A percentile compares a stretch with the other conserved stretches of the same genome.
Conservation (phyloP, 495 filamentous ascomycete genomes). For the Tuber aestivum region DNA sequence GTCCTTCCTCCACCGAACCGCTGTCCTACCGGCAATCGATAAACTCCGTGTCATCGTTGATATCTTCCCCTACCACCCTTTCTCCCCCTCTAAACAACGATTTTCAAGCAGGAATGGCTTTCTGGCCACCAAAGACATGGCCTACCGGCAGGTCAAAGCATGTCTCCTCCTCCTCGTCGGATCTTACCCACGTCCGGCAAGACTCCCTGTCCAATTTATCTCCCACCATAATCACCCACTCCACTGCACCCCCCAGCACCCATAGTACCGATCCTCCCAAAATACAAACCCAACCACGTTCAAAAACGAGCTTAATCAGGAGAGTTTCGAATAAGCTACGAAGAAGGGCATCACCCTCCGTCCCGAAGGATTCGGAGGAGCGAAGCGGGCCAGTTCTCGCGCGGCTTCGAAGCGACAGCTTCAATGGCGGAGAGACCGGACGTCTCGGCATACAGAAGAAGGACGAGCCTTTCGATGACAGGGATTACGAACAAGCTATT, state of each 20-base stretch:
- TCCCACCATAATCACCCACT: neutral
- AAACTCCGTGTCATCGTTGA: neutral
- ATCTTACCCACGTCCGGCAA: neutral
- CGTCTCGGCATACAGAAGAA: slow-evolving; percentile 46
- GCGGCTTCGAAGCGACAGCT: slow-evolving; percentile 81
- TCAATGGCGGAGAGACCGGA: slow-evolving; percentile 55
- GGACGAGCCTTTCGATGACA: slow-evolving; percentile 54
- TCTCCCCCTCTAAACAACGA: neutral
- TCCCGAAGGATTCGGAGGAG: slow-evolving; percentile 68
- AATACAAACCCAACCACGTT: slow-evolving; percentile 25
- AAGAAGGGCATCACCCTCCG: slow-evolving; percentile 60
- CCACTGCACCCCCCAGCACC: neutral
- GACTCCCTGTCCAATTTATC: neutral
- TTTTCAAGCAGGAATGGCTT: neutral
- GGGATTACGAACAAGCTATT: slow-evolving; percentile 62
- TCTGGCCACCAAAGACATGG: neutral
- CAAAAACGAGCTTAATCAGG: slow-evolving; percentile 52
- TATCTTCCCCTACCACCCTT: neutral
- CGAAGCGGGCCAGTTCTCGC: slow-evolving; percentile 84
- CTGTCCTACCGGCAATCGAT: neutral
- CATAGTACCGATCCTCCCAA: slow-evolving; percentile 5
- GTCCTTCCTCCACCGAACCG: neutral
- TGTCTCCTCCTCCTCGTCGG: neutral
- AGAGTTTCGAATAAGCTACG: slow-evolving; percentile 63
- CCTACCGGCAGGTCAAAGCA: slow-evolving; percentile 1